Evolutionary conservation across 495 filamentous ascomycete genomes (phyloP).

Genomic region (Melanomma pulvis-pyrius): DNA sequence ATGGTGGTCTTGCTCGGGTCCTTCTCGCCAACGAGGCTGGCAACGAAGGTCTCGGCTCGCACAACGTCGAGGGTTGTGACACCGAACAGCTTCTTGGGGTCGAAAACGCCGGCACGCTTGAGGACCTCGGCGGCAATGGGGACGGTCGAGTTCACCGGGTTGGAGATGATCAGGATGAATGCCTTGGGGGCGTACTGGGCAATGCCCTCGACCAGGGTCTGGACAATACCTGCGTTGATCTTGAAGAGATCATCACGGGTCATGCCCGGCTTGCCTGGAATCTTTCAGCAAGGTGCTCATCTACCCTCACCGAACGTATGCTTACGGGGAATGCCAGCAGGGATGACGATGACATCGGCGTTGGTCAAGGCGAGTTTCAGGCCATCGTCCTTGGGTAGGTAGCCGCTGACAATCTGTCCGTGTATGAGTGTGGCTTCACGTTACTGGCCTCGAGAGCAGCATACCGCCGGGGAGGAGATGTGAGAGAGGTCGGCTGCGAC

Average conservation of each 20-base stretch:
- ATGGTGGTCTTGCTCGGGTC: constrained; percentile 80
- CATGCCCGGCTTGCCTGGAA: constrained; percentile 95
- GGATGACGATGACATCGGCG: constrained; percentile 93
- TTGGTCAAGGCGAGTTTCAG: constrained; percentile 84
- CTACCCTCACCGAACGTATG: constrained; percentile 18
- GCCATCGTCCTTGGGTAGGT: constrained; percentile 86
- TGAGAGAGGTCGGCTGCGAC: constrained; percentile 95
- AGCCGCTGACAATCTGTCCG: constrained; percentile 82
- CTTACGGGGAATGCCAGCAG: constrained; percentile 95
- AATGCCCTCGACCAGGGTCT: constrained; percentile 61
- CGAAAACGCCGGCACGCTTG: constrained; percentile 88
- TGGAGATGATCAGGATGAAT: constrained; percentile 94
- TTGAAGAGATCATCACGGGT: constrained; percentile 99
- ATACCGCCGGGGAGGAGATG: constrained; percentile 90
- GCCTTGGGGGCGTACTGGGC: constrained; percentile 88
- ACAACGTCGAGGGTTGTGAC: constrained; percentile 98
- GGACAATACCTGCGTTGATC: constrained; percentile 94
- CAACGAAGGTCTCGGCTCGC: constrained; percentile 94
- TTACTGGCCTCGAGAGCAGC: constrained; percentile 35
- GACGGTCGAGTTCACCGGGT: constrained; percentile 98
- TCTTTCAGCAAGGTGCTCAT: constrained; percentile 4
- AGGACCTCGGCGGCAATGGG: constrained; percentile 96
- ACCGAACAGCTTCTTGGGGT: constrained; percentile 92
- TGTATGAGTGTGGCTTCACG: constrained; percentile 25
- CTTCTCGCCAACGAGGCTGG: constrained; percentile 77